These are phyloP conservation scores for Populus alba DNA, from an alignment of 345 rosid species.

Conservation along the genomic window DNA sequence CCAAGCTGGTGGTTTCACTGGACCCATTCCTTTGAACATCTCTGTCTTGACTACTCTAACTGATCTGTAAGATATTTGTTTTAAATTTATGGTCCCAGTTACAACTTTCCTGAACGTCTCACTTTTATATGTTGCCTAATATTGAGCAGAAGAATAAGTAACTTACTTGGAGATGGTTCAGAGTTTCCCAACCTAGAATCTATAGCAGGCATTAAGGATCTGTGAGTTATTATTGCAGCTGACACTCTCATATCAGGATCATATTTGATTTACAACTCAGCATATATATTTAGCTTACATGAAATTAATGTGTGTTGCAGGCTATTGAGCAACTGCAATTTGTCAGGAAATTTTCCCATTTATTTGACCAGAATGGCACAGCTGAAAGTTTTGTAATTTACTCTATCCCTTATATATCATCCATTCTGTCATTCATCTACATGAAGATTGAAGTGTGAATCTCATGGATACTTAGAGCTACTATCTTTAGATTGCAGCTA, in stretches of 20 bases:
- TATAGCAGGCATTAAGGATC: neutral
- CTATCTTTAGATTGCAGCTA: neutral
- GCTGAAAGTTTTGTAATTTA: conserved; percentile 6
- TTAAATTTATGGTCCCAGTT: neutral
- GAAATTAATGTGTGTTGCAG: neutral
- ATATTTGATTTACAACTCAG: neutral
- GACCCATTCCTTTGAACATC: conserved; percentile 18
- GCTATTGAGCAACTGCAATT: conserved; percentile 18
- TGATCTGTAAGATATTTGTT: conserved; percentile 10
- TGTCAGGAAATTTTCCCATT: neutral
- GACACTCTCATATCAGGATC: neutral
- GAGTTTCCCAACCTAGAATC: neutral
- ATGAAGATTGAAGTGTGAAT: neutral
- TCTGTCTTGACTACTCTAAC: conserved; percentile 3
- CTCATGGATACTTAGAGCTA: neutral
- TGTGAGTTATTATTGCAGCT: conserved; percentile 3
- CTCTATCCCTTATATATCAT: neutral
- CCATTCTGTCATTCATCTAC: neutral
- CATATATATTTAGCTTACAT: neutral
- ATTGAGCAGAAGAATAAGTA: conserved; percentile 15
- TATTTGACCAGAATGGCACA: neutral
- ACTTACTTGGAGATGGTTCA: conserved; percentile 12
- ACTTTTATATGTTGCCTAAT: neutral
- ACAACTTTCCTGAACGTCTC: neutral
- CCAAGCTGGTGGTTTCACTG: conserved; percentile 18